A percentile compares a stretch with the other conserved stretches of the same genome.
phyloP scores from a whole-genome alignment of 2,329 filamentous ascomycete genomes.

The Blumeriella jaapii region DNA sequence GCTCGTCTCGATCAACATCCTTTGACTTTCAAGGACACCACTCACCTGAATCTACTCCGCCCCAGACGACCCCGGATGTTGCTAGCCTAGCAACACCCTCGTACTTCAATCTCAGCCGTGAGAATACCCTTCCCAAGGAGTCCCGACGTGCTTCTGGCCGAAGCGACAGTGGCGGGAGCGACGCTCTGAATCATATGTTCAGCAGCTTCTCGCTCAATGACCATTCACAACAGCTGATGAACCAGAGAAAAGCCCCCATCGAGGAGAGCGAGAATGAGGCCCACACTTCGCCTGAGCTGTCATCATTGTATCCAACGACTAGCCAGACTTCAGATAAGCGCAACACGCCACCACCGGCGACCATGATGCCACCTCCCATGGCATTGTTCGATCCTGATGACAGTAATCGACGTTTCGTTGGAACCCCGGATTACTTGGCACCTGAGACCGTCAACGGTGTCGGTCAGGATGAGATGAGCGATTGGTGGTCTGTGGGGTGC shows the following conservation, averaged over 20 bases:
- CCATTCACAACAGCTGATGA: slow-evolving; percentile 28
- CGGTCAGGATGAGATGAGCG: slow-evolving; percentile 93
- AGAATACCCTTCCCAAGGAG: slow-evolving; percentile 46
- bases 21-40: slow-evolving; percentile 73
- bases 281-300: slow-evolving; percentile 67
- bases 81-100: slow-evolving; percentile 69
- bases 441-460: slow-evolving; percentile 94
- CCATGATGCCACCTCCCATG: slow-evolving; percentile 83
- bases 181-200: slow-evolving; percentile 73
- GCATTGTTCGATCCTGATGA: slow-evolving; percentile 93
- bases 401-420: slow-evolving; percentile 84
- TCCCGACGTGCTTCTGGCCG: slow-evolving; percentile 63
- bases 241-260: slow-evolving; percentile 44
- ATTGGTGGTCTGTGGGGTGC: slow-evolving; percentile 99
- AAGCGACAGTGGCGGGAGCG: slow-evolving; percentile 87
- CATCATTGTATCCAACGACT: slow-evolving; percentile 44
- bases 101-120: slow-evolving; percentile 72
- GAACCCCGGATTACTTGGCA: slow-evolving; percentile 92
- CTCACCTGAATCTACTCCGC: slow-evolving; percentile 77
- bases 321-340: slow-evolving; percentile 35
- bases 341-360: slow-evolving; percentile 49
- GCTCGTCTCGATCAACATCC: slow-evolving; percentile 85
- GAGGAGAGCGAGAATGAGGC: slow-evolving; percentile 67
- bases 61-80: slow-evolving; percentile 73
- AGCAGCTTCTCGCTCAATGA: slow-evolving; percentile 67